Base-by-base conservation (phyloP, 257 asterid genomes). In the Solanum medicagineum region DNA sequence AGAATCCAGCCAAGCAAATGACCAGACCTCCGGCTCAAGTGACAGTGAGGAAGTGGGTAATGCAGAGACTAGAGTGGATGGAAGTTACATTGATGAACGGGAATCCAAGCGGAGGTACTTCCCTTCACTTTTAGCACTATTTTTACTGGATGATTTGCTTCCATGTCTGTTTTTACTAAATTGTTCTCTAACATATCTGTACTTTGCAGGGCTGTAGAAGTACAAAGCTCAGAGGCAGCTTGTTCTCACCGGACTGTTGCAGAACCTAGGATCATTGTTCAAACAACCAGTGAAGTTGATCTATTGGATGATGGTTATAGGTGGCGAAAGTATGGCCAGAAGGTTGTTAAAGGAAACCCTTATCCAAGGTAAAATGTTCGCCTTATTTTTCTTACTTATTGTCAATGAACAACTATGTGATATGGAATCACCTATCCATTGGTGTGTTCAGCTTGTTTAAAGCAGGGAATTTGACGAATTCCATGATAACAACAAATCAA, bases 281-380 rank as follows among this genome's bases (percentile, higher is more conserved):
- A 96, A 86, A 93, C 97, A 1, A 94, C 98, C 11, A 96, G 99
- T 84, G 99, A 96, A 88, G 93, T 94, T 87, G 98, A 96, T 89
- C 95, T 96, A 65, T 87, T 96, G 82, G 99, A 96, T 65, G 99
- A 96, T 87, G 99, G 99, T 75, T 96, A 90, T 79, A 94, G 96
- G 87, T 94, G 99, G 98, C 87, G 97, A 42, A 96, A 96, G 66
- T 96, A 96, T 85, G 99, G 99, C 60, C 98, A 96, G 93, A 96
- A 96, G 90, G 97, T 96, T 81, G 98, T 96, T 69, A 94, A 96
- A 92, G 99, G 99, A 84, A 96, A 94, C 85, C 99, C 98, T 80
- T 88, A 96, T 70, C 99, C 99, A 57, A 93, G 99, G 99, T 94
- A 65, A 85, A 57, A 65, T 13, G 9, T 16, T 49, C 44, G 9